Base-by-base conservation (phyloP, 2,329 filamentous ascomycete species). In the Claviceps monticola region DNA sequence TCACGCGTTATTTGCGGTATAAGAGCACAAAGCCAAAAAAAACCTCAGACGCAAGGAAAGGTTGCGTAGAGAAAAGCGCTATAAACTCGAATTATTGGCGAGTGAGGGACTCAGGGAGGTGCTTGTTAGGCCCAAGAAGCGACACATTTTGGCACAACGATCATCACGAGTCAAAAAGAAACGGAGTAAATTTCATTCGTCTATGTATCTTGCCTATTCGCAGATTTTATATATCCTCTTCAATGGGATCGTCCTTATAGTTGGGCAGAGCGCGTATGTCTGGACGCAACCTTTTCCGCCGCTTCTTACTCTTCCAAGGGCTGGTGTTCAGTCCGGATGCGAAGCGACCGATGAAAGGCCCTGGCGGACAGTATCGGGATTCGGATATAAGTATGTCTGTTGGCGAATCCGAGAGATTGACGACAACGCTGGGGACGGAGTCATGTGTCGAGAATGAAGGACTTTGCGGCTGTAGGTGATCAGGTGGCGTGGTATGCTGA, bases 171-270 rank as follows among this genome's bases (percentile, higher is more conserved):
- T 26, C 21, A 34, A 34, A 34, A 3, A 34, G 9, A 34, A 11
- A 34, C 11, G 9, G 9, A 34, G 9, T 34, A 34, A 11, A 34
- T 34, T 4, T 34, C 26, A 34, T 34, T 38, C 21, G 29, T n/a
- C 41, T 38, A 38, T 19, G 29, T 34, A 11, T 4, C 29, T 34
- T 34, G 29, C 3, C 42, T 26, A 44, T 26, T 16, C 42, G 23
- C n/a, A 37, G 29, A 34, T 34, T 34, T 44, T 17, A 43, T 21
- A 17, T 21, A 4, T 8, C 50, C 14, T 54, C 46, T 16, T 67
- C 65, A 49, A 68, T 67, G 45, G 65, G 64, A 52, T 68, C 65
- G 17, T 56, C 62, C 14, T 63, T 55, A 49, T 64, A 60, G 52
- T 64, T 56, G 14, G 65, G 65, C 56, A 67, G 56, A 17, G 61